Percentiles rank a stretch among this genome's conserved stretches.
These are phyloP conservation scores for Suillus cothurnatus DNA, from an alignment of 768 basidiomycete genomes.

Conservation along the genomic window DNA sequence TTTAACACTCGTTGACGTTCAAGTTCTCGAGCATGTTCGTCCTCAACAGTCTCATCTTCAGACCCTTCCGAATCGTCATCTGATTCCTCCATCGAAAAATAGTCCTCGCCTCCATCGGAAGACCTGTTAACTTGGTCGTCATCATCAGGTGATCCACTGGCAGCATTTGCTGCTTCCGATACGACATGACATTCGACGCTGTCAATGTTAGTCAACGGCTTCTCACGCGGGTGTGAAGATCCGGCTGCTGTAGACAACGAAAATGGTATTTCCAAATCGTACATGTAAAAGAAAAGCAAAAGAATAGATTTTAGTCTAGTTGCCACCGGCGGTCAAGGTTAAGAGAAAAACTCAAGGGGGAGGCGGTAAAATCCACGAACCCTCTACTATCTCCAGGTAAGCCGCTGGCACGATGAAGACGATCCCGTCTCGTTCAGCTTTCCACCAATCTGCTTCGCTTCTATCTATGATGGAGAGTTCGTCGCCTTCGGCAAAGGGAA, in stretches of 20 bases:
- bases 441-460: constrained; percentile 93
- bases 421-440: constrained; percentile 83
- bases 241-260: constrained; percentile 6
- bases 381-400: constrained; percentile 83
- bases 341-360: constrained; percentile 56
- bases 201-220: constrained; percentile 1
- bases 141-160: constrained; percentile 2
- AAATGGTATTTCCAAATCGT: constrained; percentile 16
- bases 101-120: constrained; percentile 37
- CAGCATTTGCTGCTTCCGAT: background rate
- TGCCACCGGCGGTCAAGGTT: constrained; percentile 46
- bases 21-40: constrained; percentile 61
- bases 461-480: constrained; percentile 76
- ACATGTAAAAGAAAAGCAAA: constrained; percentile 51
- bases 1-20: constrained; percentile 85
- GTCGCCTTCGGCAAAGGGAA: constrained; percentile 86
- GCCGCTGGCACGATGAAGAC: constrained; percentile 91
- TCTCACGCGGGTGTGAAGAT: constrained; percentile 2
- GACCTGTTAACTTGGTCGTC: constrained; percentile 26
- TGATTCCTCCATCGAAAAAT: constrained; percentile 33
- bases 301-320: constrained; percentile 82
- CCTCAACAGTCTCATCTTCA: constrained; percentile 42
- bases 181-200: background rate
- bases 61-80: constrained; percentile 29
- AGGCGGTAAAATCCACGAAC: constrained; percentile 71